Conservation (phyloP, 768 basidiomycete species). For the Fistulinella prunicolor region DNA sequence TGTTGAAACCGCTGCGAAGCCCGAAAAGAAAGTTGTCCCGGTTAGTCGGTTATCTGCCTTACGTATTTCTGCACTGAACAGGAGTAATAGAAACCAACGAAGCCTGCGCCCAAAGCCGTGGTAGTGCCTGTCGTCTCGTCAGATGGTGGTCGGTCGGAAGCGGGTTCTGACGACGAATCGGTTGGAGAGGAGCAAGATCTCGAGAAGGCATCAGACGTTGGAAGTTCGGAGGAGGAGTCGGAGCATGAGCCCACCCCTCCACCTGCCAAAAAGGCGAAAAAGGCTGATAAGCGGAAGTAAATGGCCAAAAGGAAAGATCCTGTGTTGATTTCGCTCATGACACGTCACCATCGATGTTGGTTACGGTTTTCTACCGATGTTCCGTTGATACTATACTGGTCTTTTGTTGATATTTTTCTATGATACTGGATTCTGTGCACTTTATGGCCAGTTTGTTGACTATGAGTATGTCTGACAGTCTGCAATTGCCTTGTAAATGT, state of each 20-base stretch:
- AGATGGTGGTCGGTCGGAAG: constrained; percentile 32
- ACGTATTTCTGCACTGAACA: constrained; percentile 15
- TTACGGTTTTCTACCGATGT: constrained; percentile 2
- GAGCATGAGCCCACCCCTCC: constrained; percentile 29
- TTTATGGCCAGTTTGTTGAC: constrained; percentile 1
- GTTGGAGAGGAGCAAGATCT: constrained; percentile 24
- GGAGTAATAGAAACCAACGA: constrained; percentile 22
- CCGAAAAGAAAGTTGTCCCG: constrained; percentile 22
- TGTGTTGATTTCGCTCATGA: constrained; percentile 10
- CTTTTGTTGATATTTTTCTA: constrained; percentile 29
- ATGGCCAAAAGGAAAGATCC: constrained; percentile 1
- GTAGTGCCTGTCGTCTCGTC: constrained; percentile 26
- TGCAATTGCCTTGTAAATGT: constrained; percentile 3
- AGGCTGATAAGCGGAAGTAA: constrained; percentile 26
- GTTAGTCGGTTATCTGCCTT: constrained; percentile 18
- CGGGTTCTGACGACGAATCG: constrained; percentile 21
- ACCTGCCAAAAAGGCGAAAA: constrained; percentile 30
- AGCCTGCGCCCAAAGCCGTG: constrained; percentile 24
- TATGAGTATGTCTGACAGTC: background rate
- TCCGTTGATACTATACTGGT: constrained; percentile 24
- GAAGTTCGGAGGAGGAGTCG: constrained; percentile 26
- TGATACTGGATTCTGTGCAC: constrained; percentile 16
- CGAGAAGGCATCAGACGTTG: constrained; percentile 22
- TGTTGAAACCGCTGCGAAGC: constrained; percentile 29
- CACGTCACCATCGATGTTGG: constrained; percentile 4